Evolutionary conservation across 2,329 filamentous ascomycete species (phyloP), one percentile per base, ranked within the genome.

Genomic region (Dissoconium aciculare): DNA sequence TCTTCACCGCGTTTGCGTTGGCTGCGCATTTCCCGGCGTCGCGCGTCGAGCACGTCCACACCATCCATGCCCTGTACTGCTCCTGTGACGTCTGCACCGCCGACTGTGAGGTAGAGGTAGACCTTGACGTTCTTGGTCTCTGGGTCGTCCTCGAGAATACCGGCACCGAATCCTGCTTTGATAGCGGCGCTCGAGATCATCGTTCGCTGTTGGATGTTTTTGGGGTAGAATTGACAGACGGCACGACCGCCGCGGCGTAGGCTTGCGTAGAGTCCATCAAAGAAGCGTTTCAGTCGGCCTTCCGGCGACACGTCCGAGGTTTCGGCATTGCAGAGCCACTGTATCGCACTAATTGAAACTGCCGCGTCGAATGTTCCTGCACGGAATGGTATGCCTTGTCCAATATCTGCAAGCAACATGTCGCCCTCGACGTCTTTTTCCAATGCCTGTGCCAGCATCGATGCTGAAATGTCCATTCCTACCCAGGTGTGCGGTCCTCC

Each of bases 281-380:
- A 98, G 52, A 98, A 98, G 26, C 87, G 66, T 4, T 71, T 69
- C 15, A 98, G 58, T 4, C 89, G 64, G 0, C 79, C 82, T 15
- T 78, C 70, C 1, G 84, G 79, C 1, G 71, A 80, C 0, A 89
- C 85, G 29, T 91, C 83, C 50, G 73, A 81, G 36, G 71, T 80
- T 55, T 95, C 89, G 24, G 87, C 89, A 55, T 93, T 95, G 57
- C 89, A 98, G 16, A 98, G 66, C 89, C 89, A 98, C 57, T 98
- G 89, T n/a, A 98, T 79, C 1, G 89, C 89, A 44, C 74, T 83
- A 52, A 98, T 95, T 49, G 76, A 84, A 46, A 98, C 84, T 13
- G 89, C 89, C 0, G 87, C 89, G 53, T 98, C 89, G 51, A 98
- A 98, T 0, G 77, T 73, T 17, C 89, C 89, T 0, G 89, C 72